Conservation (phyloP, 108 stramenopile genomes). For the Fistulifera solaris region DNA sequence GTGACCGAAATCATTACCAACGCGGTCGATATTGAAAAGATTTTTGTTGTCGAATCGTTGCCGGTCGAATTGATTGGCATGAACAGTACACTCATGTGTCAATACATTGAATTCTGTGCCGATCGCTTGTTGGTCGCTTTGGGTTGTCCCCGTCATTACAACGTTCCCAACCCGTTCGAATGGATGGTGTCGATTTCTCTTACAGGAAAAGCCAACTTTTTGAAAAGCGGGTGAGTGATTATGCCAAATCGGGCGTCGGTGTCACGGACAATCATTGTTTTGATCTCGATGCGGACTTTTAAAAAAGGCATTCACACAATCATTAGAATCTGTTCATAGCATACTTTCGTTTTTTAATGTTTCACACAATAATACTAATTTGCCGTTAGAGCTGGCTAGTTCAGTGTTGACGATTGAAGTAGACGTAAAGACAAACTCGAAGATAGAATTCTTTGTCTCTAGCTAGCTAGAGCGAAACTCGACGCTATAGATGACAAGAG, state of each 20-base stretch:
- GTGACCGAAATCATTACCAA: conserved; percentile 79
- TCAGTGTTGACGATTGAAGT: too few species aligned
- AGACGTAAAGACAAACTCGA: too few species aligned
- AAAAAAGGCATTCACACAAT: background rate
- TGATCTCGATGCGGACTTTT: conserved; percentile 87
- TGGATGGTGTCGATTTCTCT: conserved; percentile 99
- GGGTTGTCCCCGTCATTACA: conserved; percentile 80
- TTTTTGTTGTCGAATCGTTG: conserved; percentile 94
- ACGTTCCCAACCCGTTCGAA: conserved; percentile 92
- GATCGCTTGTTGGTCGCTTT: conserved; percentile 91
- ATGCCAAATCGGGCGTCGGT: conserved; percentile 92
- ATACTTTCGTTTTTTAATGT: too few species aligned
- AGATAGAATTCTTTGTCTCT: too few species aligned
- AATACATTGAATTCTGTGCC: conserved; percentile 99
- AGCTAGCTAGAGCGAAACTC: too few species aligned
- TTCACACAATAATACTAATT: too few species aligned
- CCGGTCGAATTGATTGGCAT: conserved; percentile 99
- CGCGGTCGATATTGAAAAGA: conserved; percentile 98
- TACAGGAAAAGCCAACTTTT: conserved; percentile 98
- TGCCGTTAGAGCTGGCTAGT: too few species aligned
- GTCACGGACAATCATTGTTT: conserved; percentile 75
- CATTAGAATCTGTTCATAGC: too few species aligned
- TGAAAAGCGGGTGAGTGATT: conserved; percentile 95
- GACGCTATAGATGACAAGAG: too few species aligned
- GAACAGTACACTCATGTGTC: conserved; percentile 94